Percentiles rank a stretch among this genome's conserved stretches.
Conservation (phyloP, 2,329 filamentous ascomycete species). For the Monosporascus sp. region DNA sequence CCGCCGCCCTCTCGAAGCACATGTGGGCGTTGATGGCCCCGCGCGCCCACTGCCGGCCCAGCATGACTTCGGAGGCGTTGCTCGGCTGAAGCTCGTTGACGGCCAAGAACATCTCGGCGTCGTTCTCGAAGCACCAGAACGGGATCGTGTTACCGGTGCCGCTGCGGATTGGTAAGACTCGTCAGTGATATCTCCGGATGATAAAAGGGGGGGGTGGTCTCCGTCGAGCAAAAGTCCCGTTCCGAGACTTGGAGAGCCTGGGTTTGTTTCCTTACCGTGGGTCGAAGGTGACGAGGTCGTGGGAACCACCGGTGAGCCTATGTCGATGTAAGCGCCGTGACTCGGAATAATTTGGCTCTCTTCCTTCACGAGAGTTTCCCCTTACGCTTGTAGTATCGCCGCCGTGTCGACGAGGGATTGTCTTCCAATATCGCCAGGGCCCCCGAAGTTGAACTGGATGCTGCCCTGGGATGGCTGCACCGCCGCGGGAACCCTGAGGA, state of each 20-base stretch:
- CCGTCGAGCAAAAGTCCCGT: too few relatives aligned
- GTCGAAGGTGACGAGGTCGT: constrained; percentile 22
- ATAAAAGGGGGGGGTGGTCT: too few relatives aligned
- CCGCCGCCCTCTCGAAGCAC: constrained; percentile 12
- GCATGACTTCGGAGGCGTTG: constrained; percentile 12
- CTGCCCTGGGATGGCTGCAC: constrained; percentile 27
- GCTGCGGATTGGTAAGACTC: background rate
- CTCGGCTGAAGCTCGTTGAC: constrained; percentile 2
- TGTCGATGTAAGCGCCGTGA: background rate
- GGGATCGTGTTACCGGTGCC: constrained; percentile 12
- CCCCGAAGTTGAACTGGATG: constrained; percentile 35
- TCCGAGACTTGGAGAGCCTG: background rate
- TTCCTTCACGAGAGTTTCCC: background rate
- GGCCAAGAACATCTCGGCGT: background rate
- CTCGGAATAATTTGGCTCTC: background rate
- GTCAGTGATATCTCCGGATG: background rate
- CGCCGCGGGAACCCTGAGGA: constrained; percentile 26
- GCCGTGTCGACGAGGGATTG: constrained; percentile 5
- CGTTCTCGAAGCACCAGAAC: constrained; percentile 13
- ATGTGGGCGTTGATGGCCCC: constrained; percentile 12
- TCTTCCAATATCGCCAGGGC: constrained; percentile 21
- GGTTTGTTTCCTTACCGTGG: constrained; percentile 16
- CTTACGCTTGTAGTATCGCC: constrained; percentile 15
- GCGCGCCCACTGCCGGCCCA: constrained; percentile 13
- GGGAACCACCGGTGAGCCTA: constrained; percentile 20